phyloP scores from a whole-genome alignment of 805 yeast species.

The Spathaspora passalidarum region DNA sequence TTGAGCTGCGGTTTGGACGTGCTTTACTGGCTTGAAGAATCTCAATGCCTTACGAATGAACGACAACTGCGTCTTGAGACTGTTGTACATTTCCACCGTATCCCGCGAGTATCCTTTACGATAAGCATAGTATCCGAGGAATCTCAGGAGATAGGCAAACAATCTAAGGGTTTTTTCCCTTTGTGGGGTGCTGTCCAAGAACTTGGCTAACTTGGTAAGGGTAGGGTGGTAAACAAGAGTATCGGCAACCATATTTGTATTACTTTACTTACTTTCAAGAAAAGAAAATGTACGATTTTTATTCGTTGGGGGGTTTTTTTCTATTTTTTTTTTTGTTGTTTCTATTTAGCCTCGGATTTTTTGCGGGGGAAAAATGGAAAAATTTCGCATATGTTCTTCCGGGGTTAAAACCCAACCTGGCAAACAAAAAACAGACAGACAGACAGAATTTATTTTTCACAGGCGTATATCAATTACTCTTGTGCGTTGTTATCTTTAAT shows the following conservation, averaged over 20 bases:
- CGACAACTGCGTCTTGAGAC: slow-evolving; percentile 60
- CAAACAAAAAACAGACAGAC: too few species aligned
- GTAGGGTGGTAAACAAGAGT: slow-evolving; percentile 74
- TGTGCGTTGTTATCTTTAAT: slow-evolving; percentile 15
- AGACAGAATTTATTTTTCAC: not conserved
- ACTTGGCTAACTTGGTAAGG: slow-evolving; percentile 55
- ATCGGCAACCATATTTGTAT: slow-evolving; percentile 56
- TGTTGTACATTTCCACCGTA: slow-evolving; percentile 47
- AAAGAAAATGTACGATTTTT: not conserved
- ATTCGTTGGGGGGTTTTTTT: not conserved
- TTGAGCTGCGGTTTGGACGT: slow-evolving; percentile 64
- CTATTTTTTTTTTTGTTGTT: not conserved
- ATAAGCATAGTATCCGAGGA: slow-evolving; percentile 59
- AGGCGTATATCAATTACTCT: not conserved
- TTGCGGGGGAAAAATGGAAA: slow-evolving; percentile 8
- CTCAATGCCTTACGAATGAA: slow-evolving; percentile 80
- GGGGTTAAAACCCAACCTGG: not conserved
- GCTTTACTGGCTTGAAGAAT: slow-evolving; percentile 75
- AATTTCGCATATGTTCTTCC: too few species aligned
- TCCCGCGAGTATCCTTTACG: slow-evolving; percentile 53
- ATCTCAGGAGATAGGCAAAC: slow-evolving; percentile 76
- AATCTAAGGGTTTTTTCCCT: slow-evolving; percentile 79
- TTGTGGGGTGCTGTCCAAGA: slow-evolving; percentile 65
- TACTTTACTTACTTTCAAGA: not conserved
- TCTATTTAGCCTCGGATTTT: not conserved